Percentiles rank a stretch among this genome's conserved stretches.
Evolutionary conservation across 164 flowering plant genomes (phyloP).

Genomic region (Amborella trichopoda): DNA sequence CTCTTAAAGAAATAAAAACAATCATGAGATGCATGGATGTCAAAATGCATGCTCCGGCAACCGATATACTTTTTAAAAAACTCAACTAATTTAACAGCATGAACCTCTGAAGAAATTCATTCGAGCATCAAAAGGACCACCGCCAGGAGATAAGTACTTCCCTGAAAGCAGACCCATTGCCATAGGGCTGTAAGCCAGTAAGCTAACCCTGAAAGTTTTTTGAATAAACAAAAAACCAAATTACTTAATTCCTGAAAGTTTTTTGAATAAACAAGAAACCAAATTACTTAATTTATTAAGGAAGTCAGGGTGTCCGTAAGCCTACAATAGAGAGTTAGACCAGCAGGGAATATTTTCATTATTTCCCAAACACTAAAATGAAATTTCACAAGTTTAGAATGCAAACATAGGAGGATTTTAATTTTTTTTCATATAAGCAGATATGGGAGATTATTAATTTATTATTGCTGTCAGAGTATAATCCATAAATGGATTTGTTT

Average conservation of each 20-base stretch:
- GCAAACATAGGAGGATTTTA: too few relatives aligned
- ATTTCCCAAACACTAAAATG: too few relatives aligned
- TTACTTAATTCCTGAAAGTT: conserved; percentile 19
- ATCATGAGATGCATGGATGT: neutral
- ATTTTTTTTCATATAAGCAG: neutral
- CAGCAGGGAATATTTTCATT: too few relatives aligned
- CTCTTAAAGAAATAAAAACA: neutral
- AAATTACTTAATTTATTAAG: conserved; percentile 18
- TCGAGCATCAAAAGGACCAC: conserved; percentile 61
- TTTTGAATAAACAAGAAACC: neutral
- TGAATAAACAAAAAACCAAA: conserved; percentile 1
- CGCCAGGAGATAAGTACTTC: conserved; percentile 45
- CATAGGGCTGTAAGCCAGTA: conserved; percentile 83
- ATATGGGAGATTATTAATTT: neutral
- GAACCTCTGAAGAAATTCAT: conserved; percentile 68
- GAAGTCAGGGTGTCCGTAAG: neutral
- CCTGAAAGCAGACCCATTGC: conserved; percentile 94
- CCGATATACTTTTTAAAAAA: neutral
- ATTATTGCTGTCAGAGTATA: too few relatives aligned
- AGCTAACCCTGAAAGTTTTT: conserved; percentile 36
- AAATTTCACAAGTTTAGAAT: too few relatives aligned
- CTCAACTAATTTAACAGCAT: neutral
- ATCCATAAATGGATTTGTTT: too few relatives aligned
- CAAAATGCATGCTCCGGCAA: neutral
- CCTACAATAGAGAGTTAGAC: neutral